Evolutionary conservation across 2,329 filamentous ascomycete genomes (phyloP).

Genomic region (Microdochium trichocladiopsis): DNA sequence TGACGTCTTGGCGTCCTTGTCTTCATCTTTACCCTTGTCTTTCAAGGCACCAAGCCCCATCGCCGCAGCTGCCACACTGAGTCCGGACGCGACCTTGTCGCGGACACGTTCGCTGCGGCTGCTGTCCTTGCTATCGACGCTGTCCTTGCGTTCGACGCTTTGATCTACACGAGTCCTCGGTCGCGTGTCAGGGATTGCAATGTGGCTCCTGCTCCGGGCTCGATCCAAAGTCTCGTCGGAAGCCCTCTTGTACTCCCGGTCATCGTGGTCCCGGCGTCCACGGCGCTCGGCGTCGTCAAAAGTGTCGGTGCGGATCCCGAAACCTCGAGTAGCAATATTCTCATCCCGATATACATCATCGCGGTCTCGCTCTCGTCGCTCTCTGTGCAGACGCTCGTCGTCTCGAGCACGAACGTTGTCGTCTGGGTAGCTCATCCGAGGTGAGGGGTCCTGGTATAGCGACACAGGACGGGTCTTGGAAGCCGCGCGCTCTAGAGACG

Average conservation of each 20-base stretch:
- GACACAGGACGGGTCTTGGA: constrained; percentile 39
- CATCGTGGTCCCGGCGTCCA: constrained; percentile 24
- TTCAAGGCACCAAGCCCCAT: constrained; percentile 33
- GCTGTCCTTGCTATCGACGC: constrained; percentile 28
- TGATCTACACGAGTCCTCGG: constrained; percentile 15
- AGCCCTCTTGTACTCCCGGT: constrained; percentile 16
- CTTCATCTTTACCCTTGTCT: constrained; percentile 30
- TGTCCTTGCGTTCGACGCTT: constrained; percentile 15
- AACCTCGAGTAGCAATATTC: constrained; percentile 37
- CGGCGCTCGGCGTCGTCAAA: constrained; percentile 22
- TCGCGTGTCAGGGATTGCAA: constrained; percentile 9
- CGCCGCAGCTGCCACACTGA: constrained; percentile 41
- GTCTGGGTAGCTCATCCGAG: constrained; percentile 35
- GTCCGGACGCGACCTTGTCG: constrained; percentile 39
- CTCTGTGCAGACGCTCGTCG: constrained; percentile 34
- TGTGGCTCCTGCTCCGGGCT: constrained; percentile 12
- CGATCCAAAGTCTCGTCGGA: constrained; percentile 20
- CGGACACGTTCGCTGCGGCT: constrained; percentile 33
- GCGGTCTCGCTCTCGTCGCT: constrained; percentile 30
- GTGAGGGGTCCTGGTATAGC: constrained; percentile 42
- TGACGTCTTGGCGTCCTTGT: constrained; percentile 19
- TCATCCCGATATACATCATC: constrained; percentile 41
- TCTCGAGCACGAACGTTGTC: constrained; percentile 42
- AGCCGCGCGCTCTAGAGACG: constrained; percentile 20
- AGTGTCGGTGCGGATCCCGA: constrained; percentile 40